A percentile compares a stretch with the other conserved stretches of the same genome.
phyloP scores from a whole-genome alignment of 257 asterid genomes.

The Capsicum pubescens region DNA sequence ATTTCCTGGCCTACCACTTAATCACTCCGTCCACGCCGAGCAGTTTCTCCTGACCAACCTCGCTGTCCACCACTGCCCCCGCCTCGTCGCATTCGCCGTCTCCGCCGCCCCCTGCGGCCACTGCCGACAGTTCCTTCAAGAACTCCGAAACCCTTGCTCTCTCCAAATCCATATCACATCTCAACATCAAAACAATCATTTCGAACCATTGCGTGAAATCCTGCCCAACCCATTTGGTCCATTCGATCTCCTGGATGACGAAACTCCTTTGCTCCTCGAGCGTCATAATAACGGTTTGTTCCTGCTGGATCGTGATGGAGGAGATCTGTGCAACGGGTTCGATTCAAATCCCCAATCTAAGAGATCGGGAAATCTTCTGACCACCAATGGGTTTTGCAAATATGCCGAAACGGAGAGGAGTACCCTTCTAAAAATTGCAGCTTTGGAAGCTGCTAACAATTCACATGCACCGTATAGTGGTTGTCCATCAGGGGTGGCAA shows the following conservation, averaged over 20 bases:
- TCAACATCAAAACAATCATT: constrained; percentile 35
- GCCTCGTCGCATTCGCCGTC: constrained; percentile 68
- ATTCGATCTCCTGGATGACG: constrained; percentile 63
- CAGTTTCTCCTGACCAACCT: constrained; percentile 80
- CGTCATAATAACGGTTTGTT: constrained; percentile 50
- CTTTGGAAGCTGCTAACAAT: constrained; percentile 74
- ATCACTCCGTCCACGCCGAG: constrained; percentile 91
- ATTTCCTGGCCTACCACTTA: constrained; percentile 78
- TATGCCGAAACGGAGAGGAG: constrained; percentile 25
- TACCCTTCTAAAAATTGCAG: constrained; percentile 47
- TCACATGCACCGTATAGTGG: constrained; percentile 89
- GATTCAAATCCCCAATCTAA: neutral
- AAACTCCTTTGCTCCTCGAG: constrained; percentile 73
- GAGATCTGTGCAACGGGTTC: constrained; percentile 45
- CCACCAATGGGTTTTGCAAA: constrained; percentile 44
- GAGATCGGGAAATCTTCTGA: constrained; percentile 14
- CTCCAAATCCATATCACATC: constrained; percentile 60
- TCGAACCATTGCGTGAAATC: constrained; percentile 55
- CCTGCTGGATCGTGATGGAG: constrained; percentile 22
- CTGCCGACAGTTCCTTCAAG: constrained; percentile 95
- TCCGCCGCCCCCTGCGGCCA: constrained; percentile 98
- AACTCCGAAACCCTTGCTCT: constrained; percentile 63
- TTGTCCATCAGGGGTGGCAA: constrained; percentile 85
- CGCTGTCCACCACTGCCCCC: constrained; percentile 58
- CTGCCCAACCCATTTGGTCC: constrained; percentile 88